These are phyloP conservation scores for Exophiala mesophila DNA, from an alignment of 2,329 filamentous ascomycete species.

Conservation along the genomic window DNA sequence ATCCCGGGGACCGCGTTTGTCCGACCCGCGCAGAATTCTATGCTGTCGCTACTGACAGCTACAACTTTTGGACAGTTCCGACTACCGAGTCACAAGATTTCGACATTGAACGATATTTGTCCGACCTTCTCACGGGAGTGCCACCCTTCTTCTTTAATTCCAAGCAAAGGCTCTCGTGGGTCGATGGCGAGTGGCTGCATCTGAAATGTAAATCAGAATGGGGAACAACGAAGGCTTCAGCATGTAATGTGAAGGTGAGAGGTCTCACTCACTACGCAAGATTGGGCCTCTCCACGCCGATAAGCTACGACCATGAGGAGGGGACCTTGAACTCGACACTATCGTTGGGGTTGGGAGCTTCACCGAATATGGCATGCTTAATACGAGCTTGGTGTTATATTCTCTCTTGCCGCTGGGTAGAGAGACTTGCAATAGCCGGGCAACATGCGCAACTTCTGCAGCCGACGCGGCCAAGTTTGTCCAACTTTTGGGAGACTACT, in stretches of 20 bases:
- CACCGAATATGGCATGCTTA: slow-evolving; percentile 6
- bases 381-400: slow-evolving; percentile 25
- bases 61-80: slow-evolving; percentile 4
- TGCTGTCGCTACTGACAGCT: slow-evolving; percentile 3
- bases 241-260: slow-evolving; percentile 3
- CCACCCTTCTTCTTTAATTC: slow-evolving; percentile 1
- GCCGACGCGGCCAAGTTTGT: not conserved
- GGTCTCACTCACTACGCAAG: slow-evolving; percentile 3
- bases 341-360: not conserved
- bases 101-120: slow-evolving; percentile 4
- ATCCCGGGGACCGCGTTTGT: slow-evolving; percentile 3
- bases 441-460: slow-evolving; percentile 16
- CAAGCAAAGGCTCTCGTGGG: slow-evolving; percentile 3
- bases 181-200: slow-evolving; percentile 6
- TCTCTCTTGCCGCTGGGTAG: slow-evolving; percentile 25
- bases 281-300: slow-evolving; percentile 3
- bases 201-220: slow-evolving; percentile 10
- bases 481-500: slow-evolving; percentile 8
- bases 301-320: slow-evolving; percentile 3
- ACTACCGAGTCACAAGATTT: not conserved
- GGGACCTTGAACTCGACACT: slow-evolving; percentile 1
- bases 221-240: slow-evolving; percentile 1
- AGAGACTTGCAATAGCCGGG: slow-evolving; percentile 21
- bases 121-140: slow-evolving; percentile 5
- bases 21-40: slow-evolving; percentile 1